Base-by-base conservation (phyloP, 1,284 basidiomycete genomes). In the Jaminaea rosea region DNA sequence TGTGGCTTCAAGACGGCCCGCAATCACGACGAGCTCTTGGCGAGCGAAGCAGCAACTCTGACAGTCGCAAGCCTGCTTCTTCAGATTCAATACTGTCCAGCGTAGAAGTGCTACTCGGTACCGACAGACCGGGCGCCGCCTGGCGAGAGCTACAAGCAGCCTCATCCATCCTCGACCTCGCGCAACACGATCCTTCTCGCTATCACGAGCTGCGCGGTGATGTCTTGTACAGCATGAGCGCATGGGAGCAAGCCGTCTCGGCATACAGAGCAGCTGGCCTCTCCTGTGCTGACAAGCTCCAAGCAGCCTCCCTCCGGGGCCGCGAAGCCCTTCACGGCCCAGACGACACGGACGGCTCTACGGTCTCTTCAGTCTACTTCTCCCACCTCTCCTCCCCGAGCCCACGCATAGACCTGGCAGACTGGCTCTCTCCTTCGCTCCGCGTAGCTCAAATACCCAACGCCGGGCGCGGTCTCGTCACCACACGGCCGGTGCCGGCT, bases 391-490 rank as follows among this genome's bases (percentile, higher is more conserved):
- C 67, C 31, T 28, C 47, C 15, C 44, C 58, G 10, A 60, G 59
- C 4, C 66, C 66, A 4, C 60, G 60, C 5, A 65, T 69, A 23
- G 55, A 59, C 37, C 46, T 59, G 7, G 56, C 56, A 26, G 63
- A 67, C 41, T 71, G 56, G 51, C 48, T 67, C 41, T 68, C 67
- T 1, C 65, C 69, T 23, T n/a, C 39, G 2, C 54, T 70, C 1
- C 48, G 44, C 15, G 63, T 72, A 27, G 34, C 50, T 4, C 53
- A 65, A 37, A 70, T 71, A n/a, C 67, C 67, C 0, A 55, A 56
- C 6, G 70, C 70, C 0, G 70, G 70, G 0, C 56, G 70, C 11
- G 70, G 70, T 10, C 53, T 73, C 41, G 62, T 73, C 17, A 28
- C 46, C 15, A 51, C 45, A 7, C 26, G 49, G 9, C 41, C 50